These are phyloP conservation scores for Tolypocladium tundrense DNA, from an alignment of 2,329 filamentous ascomycete genomes.

Conservation along the genomic window DNA sequence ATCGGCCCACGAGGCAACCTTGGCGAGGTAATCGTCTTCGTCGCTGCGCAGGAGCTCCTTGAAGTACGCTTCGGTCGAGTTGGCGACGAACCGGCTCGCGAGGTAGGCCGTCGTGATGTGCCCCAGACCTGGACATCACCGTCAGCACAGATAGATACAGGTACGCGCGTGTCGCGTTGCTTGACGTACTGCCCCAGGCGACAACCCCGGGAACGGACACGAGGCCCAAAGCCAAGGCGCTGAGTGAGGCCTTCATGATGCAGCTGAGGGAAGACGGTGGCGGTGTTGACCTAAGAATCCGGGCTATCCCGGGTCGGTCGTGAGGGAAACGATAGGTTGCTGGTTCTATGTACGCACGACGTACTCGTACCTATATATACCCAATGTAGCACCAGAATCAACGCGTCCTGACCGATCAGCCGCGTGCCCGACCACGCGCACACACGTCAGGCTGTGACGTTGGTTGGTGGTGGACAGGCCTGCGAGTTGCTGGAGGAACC, in stretches of 20 bases:
- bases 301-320: not conserved
- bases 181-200: slow-evolving; percentile 32
- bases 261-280: not conserved
- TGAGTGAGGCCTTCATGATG: slow-evolving; percentile 22
- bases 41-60: slow-evolving; percentile 45
- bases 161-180: not conserved
- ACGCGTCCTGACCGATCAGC: not conserved
- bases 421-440: not conserved
- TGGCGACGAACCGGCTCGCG: slow-evolving; percentile 48
- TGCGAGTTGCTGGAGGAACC: not conserved
- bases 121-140: slow-evolving; percentile 39
- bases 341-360: not conserved
- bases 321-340: not conserved
- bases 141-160: slow-evolving; percentile 5
- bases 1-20: slow-evolving; percentile 58
- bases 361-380: not conserved
- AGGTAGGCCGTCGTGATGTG: slow-evolving; percentile 58
- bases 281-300: not conserved
- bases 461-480: not conserved
- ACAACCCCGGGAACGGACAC: slow-evolving; percentile 21
- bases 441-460: not conserved
- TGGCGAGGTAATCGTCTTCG: slow-evolving; percentile 48
- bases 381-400: not conserved
- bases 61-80: slow-evolving; percentile 45
- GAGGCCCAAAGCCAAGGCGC: slow-evolving; percentile 18